These are phyloP conservation scores for Boletellus emodensis DNA, from an alignment of 768 basidiomycete genomes.

Conservation along the genomic window DNA sequence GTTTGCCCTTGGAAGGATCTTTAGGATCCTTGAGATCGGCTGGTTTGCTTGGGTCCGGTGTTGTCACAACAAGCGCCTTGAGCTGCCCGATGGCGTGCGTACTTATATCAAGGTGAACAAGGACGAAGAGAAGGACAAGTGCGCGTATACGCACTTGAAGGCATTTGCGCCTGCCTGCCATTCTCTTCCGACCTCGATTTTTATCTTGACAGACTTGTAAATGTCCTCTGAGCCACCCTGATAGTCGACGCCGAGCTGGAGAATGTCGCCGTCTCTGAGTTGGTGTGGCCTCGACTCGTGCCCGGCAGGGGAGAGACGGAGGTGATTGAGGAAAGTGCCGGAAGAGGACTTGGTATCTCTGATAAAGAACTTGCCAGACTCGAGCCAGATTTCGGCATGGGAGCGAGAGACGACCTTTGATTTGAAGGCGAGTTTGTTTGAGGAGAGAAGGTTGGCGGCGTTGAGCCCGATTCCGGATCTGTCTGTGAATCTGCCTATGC, in stretches of 20 bases:
- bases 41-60: conserved; percentile 24
- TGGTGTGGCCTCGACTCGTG: conserved; percentile 72
- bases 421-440: conserved; percentile 90
- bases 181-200: conserved; percentile 83
- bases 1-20: conserved; percentile 25
- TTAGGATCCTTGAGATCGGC: conserved; percentile 7
- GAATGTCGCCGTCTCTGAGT: conserved; percentile 88
- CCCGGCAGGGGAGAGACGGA: conserved; percentile 80
- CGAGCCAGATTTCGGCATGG: conserved; percentile 93
- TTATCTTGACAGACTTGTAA: conserved; percentile 95
- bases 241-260: conserved; percentile 96
- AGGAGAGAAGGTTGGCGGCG: conserved; percentile 62
- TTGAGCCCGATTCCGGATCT: conserved; percentile 63
- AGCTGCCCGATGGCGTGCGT: conserved; percentile 80
- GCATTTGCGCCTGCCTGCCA: conserved; percentile 88
- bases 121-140: background rate
- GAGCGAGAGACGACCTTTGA: conserved; percentile 92
- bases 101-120: conserved; percentile 31
- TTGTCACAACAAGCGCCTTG: conserved; percentile 54
- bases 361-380: conserved; percentile 72
- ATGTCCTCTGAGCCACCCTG: conserved; percentile 97
- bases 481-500: conserved; percentile 95
- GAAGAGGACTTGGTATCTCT: conserved; percentile 85
- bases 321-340: conserved; percentile 95
- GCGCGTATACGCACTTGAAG: conserved; percentile 57